Percentiles rank a stretch among this genome's conserved stretches.
Evolutionary conservation across 106 monocot genomes (phyloP).

Genomic region (Dioscorea dumetorum): DNA sequence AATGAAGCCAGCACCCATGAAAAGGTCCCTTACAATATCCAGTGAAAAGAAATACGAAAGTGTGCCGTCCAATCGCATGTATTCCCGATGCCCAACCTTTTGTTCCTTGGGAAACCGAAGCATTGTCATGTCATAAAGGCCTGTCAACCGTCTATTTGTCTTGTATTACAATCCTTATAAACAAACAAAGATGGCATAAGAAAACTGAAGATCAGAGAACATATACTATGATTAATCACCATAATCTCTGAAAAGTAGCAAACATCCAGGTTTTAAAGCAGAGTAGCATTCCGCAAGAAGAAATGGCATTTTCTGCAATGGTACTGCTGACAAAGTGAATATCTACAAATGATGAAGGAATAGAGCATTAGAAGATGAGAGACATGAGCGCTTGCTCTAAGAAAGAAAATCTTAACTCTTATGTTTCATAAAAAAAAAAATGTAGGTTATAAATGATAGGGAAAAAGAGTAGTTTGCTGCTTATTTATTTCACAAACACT

Average conservation of each 20-base stretch:
- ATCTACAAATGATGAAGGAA: slow-evolving; percentile 30
- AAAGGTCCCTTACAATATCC: slow-evolving; percentile 63
- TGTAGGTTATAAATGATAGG: no score
- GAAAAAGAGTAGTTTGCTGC: no score
- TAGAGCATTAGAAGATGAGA: not conserved
- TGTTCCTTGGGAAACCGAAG: slow-evolving; percentile 78
- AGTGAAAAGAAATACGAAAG: slow-evolving; percentile 92
- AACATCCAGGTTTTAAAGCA: slow-evolving; percentile 68
- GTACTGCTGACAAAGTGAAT: slow-evolving; percentile 85
- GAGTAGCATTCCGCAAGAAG: slow-evolving; percentile 55
- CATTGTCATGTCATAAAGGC: slow-evolving; percentile 99
- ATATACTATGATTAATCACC: slow-evolving; percentile 25
- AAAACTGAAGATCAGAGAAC: not conserved
- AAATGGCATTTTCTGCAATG: slow-evolving; percentile 54
- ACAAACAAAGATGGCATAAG: not conserved
- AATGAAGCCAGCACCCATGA: slow-evolving; percentile 58
- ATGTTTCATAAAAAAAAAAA: no score
- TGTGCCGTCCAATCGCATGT: slow-evolving; percentile 86
- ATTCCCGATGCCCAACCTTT: slow-evolving; percentile 67
- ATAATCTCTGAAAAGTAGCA: slow-evolving; percentile 95
- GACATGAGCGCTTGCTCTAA: no score
- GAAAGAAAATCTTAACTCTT: no score
- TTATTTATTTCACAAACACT: no score
- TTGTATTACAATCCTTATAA: not conserved
- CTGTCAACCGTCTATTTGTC: slow-evolving; percentile 24